Base-by-base conservation (phyloP, 371 early-diverging fungal species). In the Homolaphlyctis polyrhiza region DNA sequence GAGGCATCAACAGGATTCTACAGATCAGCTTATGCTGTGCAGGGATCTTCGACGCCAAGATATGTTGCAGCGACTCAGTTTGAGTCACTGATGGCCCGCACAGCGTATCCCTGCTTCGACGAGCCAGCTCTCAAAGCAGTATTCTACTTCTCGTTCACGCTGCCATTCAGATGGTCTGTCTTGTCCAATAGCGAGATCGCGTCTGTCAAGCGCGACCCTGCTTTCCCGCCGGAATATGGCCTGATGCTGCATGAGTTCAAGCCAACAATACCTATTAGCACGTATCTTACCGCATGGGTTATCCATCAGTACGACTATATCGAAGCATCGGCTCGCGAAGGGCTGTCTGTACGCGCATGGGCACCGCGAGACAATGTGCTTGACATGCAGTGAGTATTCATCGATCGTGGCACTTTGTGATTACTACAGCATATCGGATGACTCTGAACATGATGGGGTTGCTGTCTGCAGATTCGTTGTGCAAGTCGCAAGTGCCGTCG, bases 221-320 rank as follows among this genome's bases (percentile, higher is more conserved):
- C n/a, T n/a, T n/a, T n/a, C n/a, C n/a, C n/a, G n/a, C n/a, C n/a
- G n/a, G n/a, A n/a, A n/a, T n/a, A n/a, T n/a, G n/a, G n/a, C n/a
- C n/a, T n/a, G n/a, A n/a, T n/a, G n/a, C n/a, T n/a, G n/a, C n/a
- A n/a, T n/a, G n/a, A n/a, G n/a, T 80, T 76, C n/a, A n/a, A n/a
- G n/a, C n/a, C n/a, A 43, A 93, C 97, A 0, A 94, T 95, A 1
- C 76, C 86, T 63, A 96, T 97, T 96, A 87, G 89, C 45, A 94
- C 96, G 1, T 96, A 96, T 69, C 76, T 97, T 11, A 64, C 97
- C 29, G 97, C 98, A 3, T 90, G 91, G 69, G 86, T 88, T 33
- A 88, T 93, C 4, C 97, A 96, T 6, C 90, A 94, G 36, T 84
- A 97, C 52, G 95, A 92, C 25, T 93, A 84, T 69, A 83, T 96